Evolutionary conservation across 139 green algal genomes (phyloP).

Genomic region (Chlamydomonas eustigma): DNA sequence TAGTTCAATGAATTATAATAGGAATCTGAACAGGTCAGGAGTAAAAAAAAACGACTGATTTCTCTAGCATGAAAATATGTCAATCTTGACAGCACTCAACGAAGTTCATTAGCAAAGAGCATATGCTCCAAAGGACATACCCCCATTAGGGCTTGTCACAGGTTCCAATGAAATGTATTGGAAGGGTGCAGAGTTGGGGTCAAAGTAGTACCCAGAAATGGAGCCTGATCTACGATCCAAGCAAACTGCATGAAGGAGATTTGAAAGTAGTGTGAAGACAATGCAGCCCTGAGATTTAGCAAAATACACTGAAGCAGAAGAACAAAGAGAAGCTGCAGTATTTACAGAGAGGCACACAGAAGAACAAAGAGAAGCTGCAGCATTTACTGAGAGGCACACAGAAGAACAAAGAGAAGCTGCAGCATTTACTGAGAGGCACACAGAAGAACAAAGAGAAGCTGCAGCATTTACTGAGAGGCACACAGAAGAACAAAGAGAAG

Average conservation of each 20-base stretch:
- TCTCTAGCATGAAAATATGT: too few relatives aligned
- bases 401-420: background rate
- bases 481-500: background rate
- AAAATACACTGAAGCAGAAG: too few relatives aligned
- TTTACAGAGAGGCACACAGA: background rate
- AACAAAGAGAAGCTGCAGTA: too few relatives aligned
- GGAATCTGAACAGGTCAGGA: too few relatives aligned
- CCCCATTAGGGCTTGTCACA: background rate
- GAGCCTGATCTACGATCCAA: conserved; percentile 3
- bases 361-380: too few relatives aligned
- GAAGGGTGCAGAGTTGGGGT: conserved; percentile 16
- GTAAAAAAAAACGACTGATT: too few relatives aligned
- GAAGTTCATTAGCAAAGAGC: background rate
- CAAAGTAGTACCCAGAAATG: conserved; percentile 14
- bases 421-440: background rate
- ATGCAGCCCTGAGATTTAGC: background rate
- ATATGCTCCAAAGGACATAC: conserved; percentile 16
- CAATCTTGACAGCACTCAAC: too few relatives aligned
- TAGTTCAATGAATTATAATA: too few relatives aligned
- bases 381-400: background rate
- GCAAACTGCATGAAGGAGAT: conserved; percentile 11
- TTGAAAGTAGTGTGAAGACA: background rate
- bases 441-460: background rate
- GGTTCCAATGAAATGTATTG: conserved; percentile 13
- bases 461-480: background rate